Evolutionary conservation across 495 filamentous ascomycete genomes (phyloP).

Genomic region (Chaetomium tenue): DNA sequence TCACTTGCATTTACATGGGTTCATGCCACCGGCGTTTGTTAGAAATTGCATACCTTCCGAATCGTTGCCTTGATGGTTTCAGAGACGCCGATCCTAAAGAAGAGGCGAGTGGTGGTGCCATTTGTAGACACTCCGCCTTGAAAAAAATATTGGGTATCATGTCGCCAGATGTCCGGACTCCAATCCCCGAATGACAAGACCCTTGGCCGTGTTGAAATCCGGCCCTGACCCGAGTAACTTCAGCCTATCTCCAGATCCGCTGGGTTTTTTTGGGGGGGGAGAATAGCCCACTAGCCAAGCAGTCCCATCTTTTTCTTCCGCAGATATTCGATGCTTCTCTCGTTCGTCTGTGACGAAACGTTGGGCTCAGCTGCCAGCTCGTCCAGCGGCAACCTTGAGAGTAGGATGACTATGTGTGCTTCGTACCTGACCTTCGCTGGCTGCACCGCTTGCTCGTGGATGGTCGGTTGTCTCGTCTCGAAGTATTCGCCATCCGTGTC

Average conservation of each 20-base stretch:
- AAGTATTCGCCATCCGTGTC: slow-evolving; percentile 52
- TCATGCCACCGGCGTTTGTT: slow-evolving; percentile 12
- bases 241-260: background rate
- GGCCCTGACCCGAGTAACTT: background rate
- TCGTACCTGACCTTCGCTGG: slow-evolving; percentile 29
- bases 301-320: slow-evolving; percentile 28
- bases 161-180: background rate
- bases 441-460: slow-evolving; percentile 45
- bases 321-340: slow-evolving; percentile 30
- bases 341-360: slow-evolving; percentile 41
- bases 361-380: slow-evolving; percentile 42
- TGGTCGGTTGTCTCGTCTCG: slow-evolving; percentile 51
- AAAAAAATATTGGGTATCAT: slow-evolving; percentile 14
- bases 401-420: slow-evolving; percentile 58
- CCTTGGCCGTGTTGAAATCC: background rate
- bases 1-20: slow-evolving; percentile 14
- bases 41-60: background rate
- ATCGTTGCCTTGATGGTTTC: background rate
- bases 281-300: slow-evolving; percentile 4
- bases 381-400: slow-evolving; percentile 54
- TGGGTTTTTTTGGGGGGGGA: no score
- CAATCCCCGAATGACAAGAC: background rate
- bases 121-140: background rate
- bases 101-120: background rate
- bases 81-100: background rate